These are phyloP conservation scores for Triticum turgidum DNA, from an alignment of 176 grass and related monocot species.

Conservation along the genomic window DNA sequence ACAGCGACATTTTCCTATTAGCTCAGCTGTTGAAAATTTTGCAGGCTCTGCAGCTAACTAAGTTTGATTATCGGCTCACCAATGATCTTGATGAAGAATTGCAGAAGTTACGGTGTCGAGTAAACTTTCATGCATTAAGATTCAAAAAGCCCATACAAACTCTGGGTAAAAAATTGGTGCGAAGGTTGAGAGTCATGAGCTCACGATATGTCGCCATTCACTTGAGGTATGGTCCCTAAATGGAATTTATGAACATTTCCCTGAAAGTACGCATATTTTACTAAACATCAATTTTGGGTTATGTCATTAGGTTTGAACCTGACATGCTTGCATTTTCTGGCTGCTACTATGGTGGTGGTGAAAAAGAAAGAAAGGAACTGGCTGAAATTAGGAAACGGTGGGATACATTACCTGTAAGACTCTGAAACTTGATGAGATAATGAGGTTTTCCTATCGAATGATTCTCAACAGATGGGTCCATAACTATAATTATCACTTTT, in stretches of 20 bases:
- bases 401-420: conserved; percentile 90
- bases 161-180: conserved; percentile 69
- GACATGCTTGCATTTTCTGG: conserved; percentile 99
- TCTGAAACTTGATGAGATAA: conserved; percentile 43
- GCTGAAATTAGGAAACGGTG: conserved; percentile 93
- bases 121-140: conserved; percentile 91
- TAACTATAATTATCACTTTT: background rate
- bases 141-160: conserved; percentile 68
- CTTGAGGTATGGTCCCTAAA: conserved; percentile 60
- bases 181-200: conserved; percentile 66
- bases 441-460: conserved; percentile 20
- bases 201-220: conserved; percentile 76
- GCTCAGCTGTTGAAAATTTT: conserved; percentile 27
- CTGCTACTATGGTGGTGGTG: conserved; percentile 91
- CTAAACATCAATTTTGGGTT: background rate
- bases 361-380: conserved; percentile 83
- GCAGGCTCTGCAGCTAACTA: conserved; percentile 93
- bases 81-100: conserved; percentile 75
- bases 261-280: conserved; percentile 6
- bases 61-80: conserved; percentile 94
- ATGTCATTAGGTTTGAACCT: conserved; percentile 75
- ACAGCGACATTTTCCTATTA: background rate
- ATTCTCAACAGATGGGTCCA: background rate
- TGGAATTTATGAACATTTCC: background rate
- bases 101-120: conserved; percentile 84